Evolutionary conservation across 495 filamentous ascomycete species (phyloP).

Genomic region (Melanomma pulvis-pyrius): DNA sequence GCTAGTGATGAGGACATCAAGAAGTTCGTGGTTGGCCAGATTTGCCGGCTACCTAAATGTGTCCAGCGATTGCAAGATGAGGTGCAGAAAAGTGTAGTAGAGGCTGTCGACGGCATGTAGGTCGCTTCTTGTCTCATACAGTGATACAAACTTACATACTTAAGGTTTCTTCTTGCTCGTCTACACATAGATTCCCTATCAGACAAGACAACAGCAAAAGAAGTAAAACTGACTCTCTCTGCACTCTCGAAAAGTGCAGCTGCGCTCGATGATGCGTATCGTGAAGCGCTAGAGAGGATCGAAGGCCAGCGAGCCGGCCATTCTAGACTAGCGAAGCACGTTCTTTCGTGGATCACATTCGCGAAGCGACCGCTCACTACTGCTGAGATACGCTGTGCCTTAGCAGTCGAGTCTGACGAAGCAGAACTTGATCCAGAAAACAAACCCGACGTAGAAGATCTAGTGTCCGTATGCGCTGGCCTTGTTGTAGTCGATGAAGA

Average conservation of each 20-base stretch:
- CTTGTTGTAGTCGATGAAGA: conserved; percentile 55
- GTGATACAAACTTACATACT: conserved; percentile 1
- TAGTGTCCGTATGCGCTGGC: conserved; percentile 56
- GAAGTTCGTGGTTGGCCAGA: not conserved
- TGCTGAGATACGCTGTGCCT: conserved; percentile 10
- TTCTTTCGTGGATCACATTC: conserved; percentile 6
- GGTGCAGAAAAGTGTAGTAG: not conserved
- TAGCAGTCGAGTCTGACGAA: conserved; percentile 1
- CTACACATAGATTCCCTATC: conserved; percentile 53
- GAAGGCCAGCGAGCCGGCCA: conserved; percentile 41
- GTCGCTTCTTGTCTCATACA: not conserved
- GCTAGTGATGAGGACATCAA: not conserved
- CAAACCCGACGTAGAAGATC: conserved; percentile 37
- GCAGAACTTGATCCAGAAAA: conserved; percentile 4
- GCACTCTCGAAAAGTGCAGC: conserved; percentile 38
- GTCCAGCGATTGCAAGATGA: not conserved
- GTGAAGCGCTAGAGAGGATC: conserved; percentile 50
- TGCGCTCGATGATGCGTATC: conserved; percentile 48
- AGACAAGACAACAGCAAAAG: conserved; percentile 42
- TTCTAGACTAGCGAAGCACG: not conserved
- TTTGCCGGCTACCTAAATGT: not conserved
- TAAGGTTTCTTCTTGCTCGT: conserved; percentile 59
- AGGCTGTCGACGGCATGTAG: not conserved
- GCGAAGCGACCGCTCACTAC: conserved; percentile 13
- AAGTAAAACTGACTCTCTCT: conserved; percentile 45